These are phyloP conservation scores for Neonectria ditissima DNA, from an alignment of 2,329 filamentous ascomycete species.

Conservation along the genomic window DNA sequence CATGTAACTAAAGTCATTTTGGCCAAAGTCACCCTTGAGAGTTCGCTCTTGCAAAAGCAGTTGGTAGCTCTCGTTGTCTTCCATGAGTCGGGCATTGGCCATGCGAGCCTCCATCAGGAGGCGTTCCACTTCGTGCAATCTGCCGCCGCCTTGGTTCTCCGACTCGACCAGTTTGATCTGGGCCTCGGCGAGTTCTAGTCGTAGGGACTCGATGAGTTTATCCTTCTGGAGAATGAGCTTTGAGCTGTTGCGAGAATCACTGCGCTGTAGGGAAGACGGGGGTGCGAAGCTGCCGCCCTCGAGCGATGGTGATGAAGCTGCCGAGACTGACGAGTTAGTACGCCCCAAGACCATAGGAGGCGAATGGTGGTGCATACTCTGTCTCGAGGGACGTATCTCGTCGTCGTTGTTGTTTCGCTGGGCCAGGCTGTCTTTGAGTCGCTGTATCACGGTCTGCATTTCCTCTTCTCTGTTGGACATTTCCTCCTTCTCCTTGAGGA, in stretches of 20 bases:
- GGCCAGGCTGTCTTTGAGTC: conserved; percentile 88
- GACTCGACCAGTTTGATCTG: conserved; percentile 96
- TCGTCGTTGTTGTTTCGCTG: conserved; percentile 75
- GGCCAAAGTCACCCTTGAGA: conserved; percentile 90
- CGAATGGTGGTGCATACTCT: conserved; percentile 59
- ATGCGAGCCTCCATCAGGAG: conserved; percentile 92
- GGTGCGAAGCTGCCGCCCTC: conserved; percentile 87
- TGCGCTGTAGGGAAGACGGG: conserved; percentile 84
- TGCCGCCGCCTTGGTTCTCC: conserved; percentile 90
- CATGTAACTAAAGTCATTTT: conserved; percentile 82
- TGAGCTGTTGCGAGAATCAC: conserved; percentile 89
- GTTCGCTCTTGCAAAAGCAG: conserved; percentile 94
- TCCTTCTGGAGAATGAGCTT: conserved; percentile 95
- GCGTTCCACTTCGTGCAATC: conserved; percentile 89
- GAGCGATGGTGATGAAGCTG: conserved; percentile 73
- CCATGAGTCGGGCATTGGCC: conserved; percentile 95
- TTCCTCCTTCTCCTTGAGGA: conserved; percentile 93
- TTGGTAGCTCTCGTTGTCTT: conserved; percentile 99
- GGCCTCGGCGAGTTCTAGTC: conserved; percentile 91
- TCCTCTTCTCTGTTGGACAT: conserved; percentile 87
- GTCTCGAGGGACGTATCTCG: conserved; percentile 67
- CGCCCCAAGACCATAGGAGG: background rate
- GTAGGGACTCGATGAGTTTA: conserved; percentile 91
- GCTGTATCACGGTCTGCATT: conserved; percentile 88
- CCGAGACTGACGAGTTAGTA: conserved; percentile 47